A percentile compares a stretch with the other conserved stretches of the same genome.
Conservation (phyloP, 495 filamentous ascomycete species). For the Aspergillus biplanus region DNA sequence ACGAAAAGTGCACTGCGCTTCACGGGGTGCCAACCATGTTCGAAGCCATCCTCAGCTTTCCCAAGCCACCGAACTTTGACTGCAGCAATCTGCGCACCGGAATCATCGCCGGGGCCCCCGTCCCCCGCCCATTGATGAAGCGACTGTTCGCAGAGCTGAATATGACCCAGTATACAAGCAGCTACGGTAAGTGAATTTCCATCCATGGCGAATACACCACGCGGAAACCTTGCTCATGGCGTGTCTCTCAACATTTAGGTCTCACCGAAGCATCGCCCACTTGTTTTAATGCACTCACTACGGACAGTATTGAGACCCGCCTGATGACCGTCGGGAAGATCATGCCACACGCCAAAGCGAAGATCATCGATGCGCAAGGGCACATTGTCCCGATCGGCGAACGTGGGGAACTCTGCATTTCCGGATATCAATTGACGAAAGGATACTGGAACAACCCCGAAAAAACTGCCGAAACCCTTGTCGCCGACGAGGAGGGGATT, state of each 20-base stretch:
- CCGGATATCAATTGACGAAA: conserved; percentile 68
- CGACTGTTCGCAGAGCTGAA: conserved; percentile 60
- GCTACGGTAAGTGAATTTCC: conserved; percentile 50
- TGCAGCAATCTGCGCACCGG: conserved; percentile 61
- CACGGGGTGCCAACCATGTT: conserved; percentile 79
- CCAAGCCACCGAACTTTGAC: conserved; percentile 51
- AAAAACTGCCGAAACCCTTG: conserved; percentile 66
- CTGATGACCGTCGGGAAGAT: conserved; percentile 68
- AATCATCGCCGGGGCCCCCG: conserved; percentile 70
- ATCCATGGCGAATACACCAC: not conserved
- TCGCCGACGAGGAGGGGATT: conserved; percentile 59
- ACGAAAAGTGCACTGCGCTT: conserved; percentile 68
- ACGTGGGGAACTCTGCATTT: conserved; percentile 68
- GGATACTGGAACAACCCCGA: conserved; percentile 74
- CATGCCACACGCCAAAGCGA: conserved; percentile 68
- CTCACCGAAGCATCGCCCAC: conserved; percentile 74
- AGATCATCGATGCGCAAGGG: conserved; percentile 67
- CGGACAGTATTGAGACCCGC: conserved; percentile 61
- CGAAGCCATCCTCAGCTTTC: conserved; percentile 61
- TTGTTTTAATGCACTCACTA: conserved; percentile 71
- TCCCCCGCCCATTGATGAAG: conserved; percentile 67
- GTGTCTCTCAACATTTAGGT: conserved; percentile 29
- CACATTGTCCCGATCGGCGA: conserved; percentile 60
- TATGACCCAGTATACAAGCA: conserved; percentile 70
- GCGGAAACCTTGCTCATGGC: not conserved